Conservation (phyloP, 2,329 filamentous ascomycete species). For the Ceratocystis eucalypticola region DNA sequence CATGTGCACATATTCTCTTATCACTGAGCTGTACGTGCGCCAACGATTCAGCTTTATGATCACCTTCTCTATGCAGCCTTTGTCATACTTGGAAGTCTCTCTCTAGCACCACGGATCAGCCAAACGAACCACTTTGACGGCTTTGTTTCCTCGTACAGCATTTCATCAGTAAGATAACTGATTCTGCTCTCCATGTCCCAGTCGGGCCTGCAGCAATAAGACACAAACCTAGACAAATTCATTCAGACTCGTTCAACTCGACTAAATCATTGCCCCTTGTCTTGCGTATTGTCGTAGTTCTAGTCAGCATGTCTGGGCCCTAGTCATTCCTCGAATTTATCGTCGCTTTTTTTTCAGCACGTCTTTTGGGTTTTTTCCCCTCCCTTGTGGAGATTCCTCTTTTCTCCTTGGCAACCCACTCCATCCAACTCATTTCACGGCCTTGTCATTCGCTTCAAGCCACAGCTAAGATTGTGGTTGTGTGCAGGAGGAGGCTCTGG, state of each 20-base stretch:
- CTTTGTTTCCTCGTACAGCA: too few relatives aligned
- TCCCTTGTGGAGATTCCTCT: slow-evolving; percentile 5
- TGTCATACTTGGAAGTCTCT: background rate
- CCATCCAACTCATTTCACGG: background rate
- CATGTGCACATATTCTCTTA: background rate
- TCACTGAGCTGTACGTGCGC: background rate
- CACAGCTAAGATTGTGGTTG: slow-evolving; percentile 6
- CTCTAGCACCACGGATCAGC: background rate
- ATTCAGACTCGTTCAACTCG: too few relatives aligned
- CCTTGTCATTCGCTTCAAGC: slow-evolving; percentile 7
- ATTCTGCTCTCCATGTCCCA: too few relatives aligned
- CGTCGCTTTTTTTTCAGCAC: background rate
- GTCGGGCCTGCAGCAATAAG: too few relatives aligned
- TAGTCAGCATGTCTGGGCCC: background rate
- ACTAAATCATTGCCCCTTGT: too few relatives aligned
- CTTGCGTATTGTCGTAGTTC: background rate
- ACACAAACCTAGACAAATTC: too few relatives aligned
- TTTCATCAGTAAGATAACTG: too few relatives aligned
- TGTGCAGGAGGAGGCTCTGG: background rate
- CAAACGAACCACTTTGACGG: background rate
- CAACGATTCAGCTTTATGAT: background rate
- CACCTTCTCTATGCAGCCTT: background rate
- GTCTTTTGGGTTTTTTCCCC: slow-evolving; percentile 7
- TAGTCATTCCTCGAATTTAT: background rate
- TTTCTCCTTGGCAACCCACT: slow-evolving; percentile 6